Evolutionary conservation across 257 asterid species (phyloP).

Genomic region (Agastache rugosa): DNA sequence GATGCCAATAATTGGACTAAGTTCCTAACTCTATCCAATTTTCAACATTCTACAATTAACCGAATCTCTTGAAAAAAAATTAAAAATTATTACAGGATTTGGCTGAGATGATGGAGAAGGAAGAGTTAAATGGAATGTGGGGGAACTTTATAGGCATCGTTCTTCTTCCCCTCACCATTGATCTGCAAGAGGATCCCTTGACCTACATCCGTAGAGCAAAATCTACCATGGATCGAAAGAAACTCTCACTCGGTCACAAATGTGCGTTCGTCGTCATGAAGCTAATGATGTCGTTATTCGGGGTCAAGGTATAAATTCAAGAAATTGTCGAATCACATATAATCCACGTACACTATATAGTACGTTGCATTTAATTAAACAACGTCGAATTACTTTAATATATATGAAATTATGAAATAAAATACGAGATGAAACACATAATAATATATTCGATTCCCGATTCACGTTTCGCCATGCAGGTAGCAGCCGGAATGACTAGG

Average conservation of each 20-base stretch:
- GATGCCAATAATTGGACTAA: no score
- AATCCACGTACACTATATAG: no score
- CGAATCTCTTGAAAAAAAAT: background rate
- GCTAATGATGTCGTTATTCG: constrained; percentile 40
- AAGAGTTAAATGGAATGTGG: constrained; percentile 44
- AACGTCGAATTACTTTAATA: no score
- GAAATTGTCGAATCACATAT: no score
- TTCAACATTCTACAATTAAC: background rate
- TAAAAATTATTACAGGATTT: constrained; percentile 39
- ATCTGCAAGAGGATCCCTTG: constrained; percentile 48
- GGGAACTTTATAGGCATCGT: constrained; percentile 51
- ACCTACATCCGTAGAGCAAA: constrained; percentile 50
- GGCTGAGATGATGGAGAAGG: constrained; percentile 54
- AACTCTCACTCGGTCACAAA: constrained; percentile 52
- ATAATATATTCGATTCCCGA: background rate
- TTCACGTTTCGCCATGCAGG: constrained; percentile 27
- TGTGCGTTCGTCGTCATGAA: constrained; percentile 27
- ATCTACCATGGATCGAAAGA: constrained; percentile 51
- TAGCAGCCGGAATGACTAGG: constrained; percentile 24
- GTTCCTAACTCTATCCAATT: no score
- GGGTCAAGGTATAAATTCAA: constrained; percentile 46
- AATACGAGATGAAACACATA: background rate
- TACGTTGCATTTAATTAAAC: no score
- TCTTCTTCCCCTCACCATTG: constrained; percentile 42
- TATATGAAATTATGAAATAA: background rate